Base-by-base conservation (phyloP, 2,329 filamentous ascomycete species). In the Neofusicoccum sp. region DNA sequence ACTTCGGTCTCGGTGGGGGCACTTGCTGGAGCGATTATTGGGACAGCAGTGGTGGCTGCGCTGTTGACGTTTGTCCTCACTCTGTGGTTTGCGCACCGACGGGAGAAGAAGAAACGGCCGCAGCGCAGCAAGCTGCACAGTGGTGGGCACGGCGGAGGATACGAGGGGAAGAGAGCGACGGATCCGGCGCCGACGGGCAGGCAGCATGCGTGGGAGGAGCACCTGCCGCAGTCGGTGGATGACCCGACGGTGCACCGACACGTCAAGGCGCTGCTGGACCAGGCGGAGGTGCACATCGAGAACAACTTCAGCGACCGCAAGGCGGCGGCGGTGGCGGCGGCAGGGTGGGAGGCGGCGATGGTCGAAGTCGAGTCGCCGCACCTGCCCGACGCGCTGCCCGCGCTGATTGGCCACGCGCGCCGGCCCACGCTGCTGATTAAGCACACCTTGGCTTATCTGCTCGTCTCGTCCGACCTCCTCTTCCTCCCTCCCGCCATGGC, bases 1-100 rank as follows among this genome's bases (percentile, higher is more conserved):
- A n/a, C n/a, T n/a, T n/a, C n/a, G n/a, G 24, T 49, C 30, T 49
- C 47, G 47, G 30, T 30, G 2, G 47, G 47, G 24, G 47, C 47
- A 26, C 30, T 49, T 12, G 47, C 47, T 34, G 47, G 47, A 36
- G 47, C 47, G 14, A 31, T 71, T 61, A 68, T 66, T 6, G 69
- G 69, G 12, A 63, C 68, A 12, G 58, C 65, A 2, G 63, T 69
- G 20, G 69, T 67, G 12, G 66, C 67, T 9, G 68, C 69, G 5
- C 47, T 71, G 63, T 70, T 71, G 69, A 70, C 70, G 40, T 67
- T 70, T 30, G 70, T 66, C 7, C 69, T 67, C n/a, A 49, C 47
- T 11, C 36, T 49, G n/a, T 49, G 47, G 47, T 5, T 24, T n/a
- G 9, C 3, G n/a, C 47, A 16, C n/a, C 47, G 47, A 20, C 30